Evolutionary conservation across 345 rosid species (phyloP), one percentile per base, ranked within the genome.

Genomic region (Arabis alpina): DNA sequence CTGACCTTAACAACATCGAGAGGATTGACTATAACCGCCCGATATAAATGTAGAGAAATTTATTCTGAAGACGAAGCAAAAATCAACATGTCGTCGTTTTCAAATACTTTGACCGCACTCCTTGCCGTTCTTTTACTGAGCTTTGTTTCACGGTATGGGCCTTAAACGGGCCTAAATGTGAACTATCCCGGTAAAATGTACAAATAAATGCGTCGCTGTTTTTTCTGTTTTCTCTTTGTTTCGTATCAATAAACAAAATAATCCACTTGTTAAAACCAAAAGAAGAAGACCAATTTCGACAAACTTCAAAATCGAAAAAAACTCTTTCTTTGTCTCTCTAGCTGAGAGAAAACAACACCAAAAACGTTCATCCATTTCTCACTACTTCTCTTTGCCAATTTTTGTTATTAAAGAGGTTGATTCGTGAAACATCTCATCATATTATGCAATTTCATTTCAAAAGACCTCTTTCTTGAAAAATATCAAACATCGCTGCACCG

Each of bases 1-100:
- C 39, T 8, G 10, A 36, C 99, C 97, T 95, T 95, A 44, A 80
- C 92, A 45, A 95, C 98, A 61, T 95, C 97, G 27, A 95, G 92
- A 76, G 99, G 97, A 72, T 90, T 95, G 39, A 95, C 94, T 50
- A 90, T 66, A 69, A 95, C 65, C 30, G 98, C n/a, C 96, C 30
- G 97, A 92, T 41, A 95, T 27, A 52, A 90, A 60, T 36, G 98
- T 91, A 10, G 99, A 44, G 12, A 67, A 44, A 12, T 2, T 41
- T 50, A 14, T 37, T 54, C 28, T 42, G 64, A 61, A 14, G n/a
- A n/a, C n/a, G n/a, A n/a, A n/a, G n/a, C 7, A 12, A 50, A 36
- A 0, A 55, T 13, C 8, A 37, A 57, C 27, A 44, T 43, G 34
- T 16, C 54, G 50, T 42, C 70, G 74, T 75, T 61, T 74, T 43